Evolutionary conservation across 2,329 filamentous ascomycete species (phyloP).

Genomic region (Fusarium euwallaceae): DNA sequence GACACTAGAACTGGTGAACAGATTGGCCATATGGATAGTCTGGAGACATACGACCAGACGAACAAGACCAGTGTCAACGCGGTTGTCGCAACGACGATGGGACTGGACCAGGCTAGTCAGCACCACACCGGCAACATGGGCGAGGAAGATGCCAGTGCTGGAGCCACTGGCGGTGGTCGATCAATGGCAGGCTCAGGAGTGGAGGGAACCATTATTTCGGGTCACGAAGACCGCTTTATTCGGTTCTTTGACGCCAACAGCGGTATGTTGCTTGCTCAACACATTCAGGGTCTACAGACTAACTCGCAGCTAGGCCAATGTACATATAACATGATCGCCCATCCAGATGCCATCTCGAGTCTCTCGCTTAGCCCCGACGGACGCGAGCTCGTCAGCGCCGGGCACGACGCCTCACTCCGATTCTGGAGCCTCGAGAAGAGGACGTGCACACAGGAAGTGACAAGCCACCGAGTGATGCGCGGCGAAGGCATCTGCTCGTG

Average conservation of each 20-base stretch:
- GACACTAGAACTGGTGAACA: constrained; percentile 94
- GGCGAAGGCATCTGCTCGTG: constrained; percentile 95
- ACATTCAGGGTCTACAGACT: constrained; percentile 11
- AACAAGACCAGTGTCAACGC: constrained; percentile 85
- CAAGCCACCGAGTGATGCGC: constrained; percentile 91
- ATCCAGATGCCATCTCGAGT: constrained; percentile 91
- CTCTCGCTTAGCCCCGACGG: constrained; percentile 94
- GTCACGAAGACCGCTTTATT: constrained; percentile 96
- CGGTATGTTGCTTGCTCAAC: constrained; percentile 75
- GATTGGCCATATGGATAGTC: constrained; percentile 90
- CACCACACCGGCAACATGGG: constrained; percentile 69
- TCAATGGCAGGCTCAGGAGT: constrained; percentile 80
- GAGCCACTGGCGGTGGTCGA: constrained; percentile 80
- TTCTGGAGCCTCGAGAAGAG: constrained; percentile 99
- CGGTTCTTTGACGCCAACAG: constrained; percentile 99
- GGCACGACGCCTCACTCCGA: constrained; percentile 93
- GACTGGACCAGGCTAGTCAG: constrained; percentile 76
- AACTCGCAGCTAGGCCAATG: constrained; percentile 80
- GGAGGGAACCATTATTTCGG: constrained; percentile 94
- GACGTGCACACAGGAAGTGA: constrained; percentile 94
- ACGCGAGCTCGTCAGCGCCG: constrained; percentile 92
- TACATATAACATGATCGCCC: constrained; percentile 98
- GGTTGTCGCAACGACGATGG: constrained; percentile 87
- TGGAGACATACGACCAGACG: constrained; percentile 93
- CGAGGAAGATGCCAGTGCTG: constrained; percentile 80